Conservation (phyloP, 106 monocot species). For the Apostasia ramifera region DNA sequence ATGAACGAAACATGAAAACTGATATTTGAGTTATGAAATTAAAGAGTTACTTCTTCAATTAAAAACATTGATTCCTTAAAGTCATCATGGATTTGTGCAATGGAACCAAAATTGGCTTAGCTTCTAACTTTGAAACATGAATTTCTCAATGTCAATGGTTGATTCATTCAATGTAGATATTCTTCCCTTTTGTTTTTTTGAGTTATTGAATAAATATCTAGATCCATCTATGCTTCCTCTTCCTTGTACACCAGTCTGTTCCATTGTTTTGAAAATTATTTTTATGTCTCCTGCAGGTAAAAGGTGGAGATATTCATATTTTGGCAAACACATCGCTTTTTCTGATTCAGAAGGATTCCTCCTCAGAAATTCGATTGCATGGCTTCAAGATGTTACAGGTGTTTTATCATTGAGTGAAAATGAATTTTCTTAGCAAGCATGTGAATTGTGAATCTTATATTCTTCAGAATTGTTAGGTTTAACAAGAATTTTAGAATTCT, state of each 20-base stretch:
- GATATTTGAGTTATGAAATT: no score
- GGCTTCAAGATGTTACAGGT: slow-evolving; percentile 97
- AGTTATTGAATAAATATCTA: background rate
- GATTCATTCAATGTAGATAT: background rate
- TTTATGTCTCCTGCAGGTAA: slow-evolving; percentile 44
- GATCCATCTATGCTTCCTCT: no score
- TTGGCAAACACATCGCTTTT: slow-evolving; percentile 67
- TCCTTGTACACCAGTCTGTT: background rate
- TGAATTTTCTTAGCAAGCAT: background rate
- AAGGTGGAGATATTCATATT: slow-evolving; percentile 66
- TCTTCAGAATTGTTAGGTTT: no score
- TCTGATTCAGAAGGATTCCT: slow-evolving; percentile 67
- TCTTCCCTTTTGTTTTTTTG: background rate
- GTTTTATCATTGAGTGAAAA: background rate
- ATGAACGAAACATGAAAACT: no score
- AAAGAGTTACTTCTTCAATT: no score
- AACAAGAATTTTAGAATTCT: no score
- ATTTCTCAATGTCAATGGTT: background rate
- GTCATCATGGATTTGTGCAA: no score
- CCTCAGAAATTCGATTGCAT: slow-evolving; percentile 86
- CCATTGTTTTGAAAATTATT: background rate
- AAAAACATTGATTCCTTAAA: no score
- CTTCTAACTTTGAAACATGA: background rate
- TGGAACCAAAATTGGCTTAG: no score
- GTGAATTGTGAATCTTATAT: no score